These are phyloP conservation scores for Punctularia strigosozonata DNA, from an alignment of 768 basidiomycete genomes.

Conservation along the genomic window DNA sequence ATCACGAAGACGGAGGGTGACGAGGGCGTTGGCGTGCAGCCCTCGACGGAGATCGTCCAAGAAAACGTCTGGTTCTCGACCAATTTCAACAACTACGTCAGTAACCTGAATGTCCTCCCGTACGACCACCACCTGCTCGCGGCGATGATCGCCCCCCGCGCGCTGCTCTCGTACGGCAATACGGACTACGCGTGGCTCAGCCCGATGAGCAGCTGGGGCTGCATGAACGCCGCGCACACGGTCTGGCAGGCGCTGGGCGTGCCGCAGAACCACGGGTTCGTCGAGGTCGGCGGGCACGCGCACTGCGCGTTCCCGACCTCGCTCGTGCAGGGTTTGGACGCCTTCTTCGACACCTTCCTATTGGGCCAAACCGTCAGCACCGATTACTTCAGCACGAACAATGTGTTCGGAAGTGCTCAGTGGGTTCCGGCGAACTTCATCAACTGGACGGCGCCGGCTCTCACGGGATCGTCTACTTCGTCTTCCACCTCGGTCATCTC, in stretches of 20 bases:
- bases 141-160: conserved; percentile 43
- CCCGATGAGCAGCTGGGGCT: conserved; percentile 36
- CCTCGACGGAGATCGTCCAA: conserved; percentile 42
- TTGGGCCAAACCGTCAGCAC: conserved; percentile 36
- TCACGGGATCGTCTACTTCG: conserved; percentile 20
- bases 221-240: conserved; percentile 36
- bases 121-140: conserved; percentile 50
- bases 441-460: conserved; percentile 36
- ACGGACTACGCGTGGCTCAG: conserved; percentile 46
- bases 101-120: conserved; percentile 33
- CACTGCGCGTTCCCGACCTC: conserved; percentile 44
- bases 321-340: conserved; percentile 32
- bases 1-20: conserved; percentile 36
- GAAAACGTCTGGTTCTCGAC: conserved; percentile 57
- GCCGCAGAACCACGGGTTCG: conserved; percentile 35
- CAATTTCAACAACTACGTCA: conserved; percentile 34
- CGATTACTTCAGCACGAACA: conserved; percentile 31
- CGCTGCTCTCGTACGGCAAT: conserved; percentile 41
- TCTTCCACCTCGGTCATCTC: too few relatives aligned
- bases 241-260: conserved; percentile 40
- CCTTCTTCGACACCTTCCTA: conserved; percentile 47
- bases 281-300: conserved; percentile 38
- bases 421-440: conserved; percentile 32
- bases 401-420: conserved; percentile 23
- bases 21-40: conserved; percentile 35